Evolutionary conservation across 352 stramenopile genomes (phyloP).

Genomic region (Phytophthora brassicae): DNA sequence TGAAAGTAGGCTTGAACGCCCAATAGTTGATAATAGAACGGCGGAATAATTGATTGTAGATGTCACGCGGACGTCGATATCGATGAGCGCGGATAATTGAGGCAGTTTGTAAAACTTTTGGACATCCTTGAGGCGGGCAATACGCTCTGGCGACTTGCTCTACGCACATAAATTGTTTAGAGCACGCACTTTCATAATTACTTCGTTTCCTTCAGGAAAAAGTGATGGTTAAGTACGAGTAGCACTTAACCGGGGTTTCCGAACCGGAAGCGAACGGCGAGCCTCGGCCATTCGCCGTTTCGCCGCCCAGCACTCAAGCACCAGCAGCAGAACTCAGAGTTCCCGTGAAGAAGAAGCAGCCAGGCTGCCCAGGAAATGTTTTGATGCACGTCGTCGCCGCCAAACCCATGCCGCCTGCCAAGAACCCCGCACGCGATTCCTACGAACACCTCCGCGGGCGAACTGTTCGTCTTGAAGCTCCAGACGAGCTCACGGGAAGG

Average conservation of each 20-base stretch:
- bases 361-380: constrained; percentile 7
- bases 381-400: not conserved
- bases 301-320: constrained; percentile 1
- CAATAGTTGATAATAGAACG: no score
- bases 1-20: no score
- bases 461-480: constrained; percentile 2
- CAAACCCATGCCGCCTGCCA: not conserved
- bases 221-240: no score
- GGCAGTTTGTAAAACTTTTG: not conserved
- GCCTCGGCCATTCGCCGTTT: constrained; percentile 12
- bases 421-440: not conserved
- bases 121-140: not conserved
- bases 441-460: not conserved
- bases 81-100: not conserved
- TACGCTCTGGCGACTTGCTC: not conserved
- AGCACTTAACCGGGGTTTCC: constrained; percentile 8
- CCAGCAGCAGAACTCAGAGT: constrained; percentile 4
- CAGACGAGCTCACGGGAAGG: not conserved
- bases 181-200: not conserved
- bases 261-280: constrained; percentile 13
- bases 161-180: not conserved
- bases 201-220: no score
- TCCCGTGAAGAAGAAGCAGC: constrained; percentile 13
- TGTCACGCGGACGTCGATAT: not conserved
- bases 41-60: no score